These are phyloP conservation scores for Limnomonas spitsbergensis DNA, from an alignment of 139 green algal species.

Conservation along the genomic window DNA sequence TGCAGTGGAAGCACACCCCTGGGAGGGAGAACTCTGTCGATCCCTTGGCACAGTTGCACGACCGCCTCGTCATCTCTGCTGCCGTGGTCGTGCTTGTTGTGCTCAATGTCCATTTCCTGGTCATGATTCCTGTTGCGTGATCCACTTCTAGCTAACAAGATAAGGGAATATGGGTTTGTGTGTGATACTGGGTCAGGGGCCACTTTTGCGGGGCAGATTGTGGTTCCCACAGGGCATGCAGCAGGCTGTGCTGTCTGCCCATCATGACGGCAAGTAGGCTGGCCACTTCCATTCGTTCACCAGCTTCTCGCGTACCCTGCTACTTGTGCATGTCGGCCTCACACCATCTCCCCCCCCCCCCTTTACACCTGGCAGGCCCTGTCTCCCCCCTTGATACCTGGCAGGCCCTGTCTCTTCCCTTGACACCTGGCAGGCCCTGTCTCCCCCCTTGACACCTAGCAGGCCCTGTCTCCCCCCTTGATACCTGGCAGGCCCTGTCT, in stretches of 20 bases:
- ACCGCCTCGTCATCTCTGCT: background rate
- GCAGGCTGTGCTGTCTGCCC: background rate
- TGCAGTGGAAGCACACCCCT: constrained; percentile 28
- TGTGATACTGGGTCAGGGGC: background rate
- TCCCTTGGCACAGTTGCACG: constrained; percentile 7
- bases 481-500: too few relatives aligned
- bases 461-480: too few relatives aligned
- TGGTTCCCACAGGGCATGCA: background rate
- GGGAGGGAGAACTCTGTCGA: constrained; percentile 39
- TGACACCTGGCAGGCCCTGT: too few relatives aligned
- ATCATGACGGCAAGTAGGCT: background rate
- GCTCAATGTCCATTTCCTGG: background rate
- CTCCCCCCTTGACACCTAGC: too few relatives aligned
- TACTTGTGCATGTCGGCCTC: too few relatives aligned
- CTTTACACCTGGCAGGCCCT: too few relatives aligned
- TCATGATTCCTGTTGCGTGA: background rate
- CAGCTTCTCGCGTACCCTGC: background rate
- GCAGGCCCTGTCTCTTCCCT: too few relatives aligned
- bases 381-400: too few relatives aligned
- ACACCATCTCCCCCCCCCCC: too few relatives aligned
- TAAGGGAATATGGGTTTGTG: background rate
- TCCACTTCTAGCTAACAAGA: background rate
- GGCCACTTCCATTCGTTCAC: background rate
- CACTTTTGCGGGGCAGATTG: background rate
- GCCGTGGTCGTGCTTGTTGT: background rate